Evolutionary conservation across 495 filamentous ascomycete species (phyloP).

Genomic region (Hyaloscypha hepaticicola): DNA sequence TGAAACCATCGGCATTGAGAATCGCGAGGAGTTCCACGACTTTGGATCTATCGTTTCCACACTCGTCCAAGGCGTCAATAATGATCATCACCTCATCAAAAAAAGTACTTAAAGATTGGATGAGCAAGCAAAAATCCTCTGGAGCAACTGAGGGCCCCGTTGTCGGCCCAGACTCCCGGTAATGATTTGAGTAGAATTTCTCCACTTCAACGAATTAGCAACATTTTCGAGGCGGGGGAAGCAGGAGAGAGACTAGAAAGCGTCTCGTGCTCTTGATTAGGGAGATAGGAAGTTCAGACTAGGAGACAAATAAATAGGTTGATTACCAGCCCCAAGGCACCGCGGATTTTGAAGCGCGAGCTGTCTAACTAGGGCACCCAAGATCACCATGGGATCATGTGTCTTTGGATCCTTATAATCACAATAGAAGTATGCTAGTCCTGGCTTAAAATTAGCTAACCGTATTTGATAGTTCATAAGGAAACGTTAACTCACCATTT

Average conservation of each 20-base stretch:
- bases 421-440: conserved; percentile 12
- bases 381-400: neutral
- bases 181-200: neutral
- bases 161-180: neutral
- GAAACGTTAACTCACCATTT: neutral
- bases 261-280: too few relatives aligned
- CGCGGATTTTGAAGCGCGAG: conserved; percentile 2
- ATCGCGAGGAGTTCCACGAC: conserved; percentile 3
- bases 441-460: neutral
- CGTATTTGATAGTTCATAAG: neutral
- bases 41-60: neutral
- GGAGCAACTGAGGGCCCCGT: neutral
- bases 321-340: neutral
- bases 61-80: conserved; percentile 4
- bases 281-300: too few relatives aligned
- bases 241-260: too few relatives aligned
- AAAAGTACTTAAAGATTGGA: neutral
- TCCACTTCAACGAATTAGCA: too few relatives aligned
- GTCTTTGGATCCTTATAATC: conserved; percentile 10
- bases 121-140: neutral
- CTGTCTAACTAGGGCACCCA: conserved; percentile 1
- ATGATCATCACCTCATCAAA: conserved; percentile 7
- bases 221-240: too few relatives aligned
- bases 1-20: neutral
- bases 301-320: too few relatives aligned